These are phyloP conservation scores for Ilyonectria robusta DNA, from an alignment of 2,329 filamentous ascomycete genomes.

Conservation along the genomic window DNA sequence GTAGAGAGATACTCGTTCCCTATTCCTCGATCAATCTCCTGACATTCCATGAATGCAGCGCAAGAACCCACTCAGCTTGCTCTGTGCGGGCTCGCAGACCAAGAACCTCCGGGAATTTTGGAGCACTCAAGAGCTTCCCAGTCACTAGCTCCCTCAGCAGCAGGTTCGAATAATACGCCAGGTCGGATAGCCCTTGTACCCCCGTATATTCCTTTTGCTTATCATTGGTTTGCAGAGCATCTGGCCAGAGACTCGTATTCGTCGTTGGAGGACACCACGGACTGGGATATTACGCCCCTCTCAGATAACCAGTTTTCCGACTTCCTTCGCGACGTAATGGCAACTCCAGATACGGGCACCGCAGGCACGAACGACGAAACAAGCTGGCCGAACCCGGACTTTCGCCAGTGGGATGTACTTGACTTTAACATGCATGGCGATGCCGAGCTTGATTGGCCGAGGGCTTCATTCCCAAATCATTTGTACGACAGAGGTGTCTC, in stretches of 20 bases:
- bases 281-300: neutral
- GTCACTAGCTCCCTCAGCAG: neutral
- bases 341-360: neutral
- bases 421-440: neutral
- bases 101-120: neutral
- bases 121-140: too few species aligned
- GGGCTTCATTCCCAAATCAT: neutral
- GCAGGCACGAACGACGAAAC: neutral
- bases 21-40: neutral
- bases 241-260: neutral
- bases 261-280: neutral
- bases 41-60: neutral
- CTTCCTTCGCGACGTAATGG: neutral
- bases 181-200: neutral
- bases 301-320: neutral
- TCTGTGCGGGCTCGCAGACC: neutral
- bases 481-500: neutral
- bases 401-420: neutral
- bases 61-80: neutral
- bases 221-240: neutral
- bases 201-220: neutral
- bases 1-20: neutral
- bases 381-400: neutral
- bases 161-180: neutral
- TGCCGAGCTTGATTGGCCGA: neutral